phyloP scores from a whole-genome alignment of 768 basidiomycete genomes.

The Trametes gibbosa region DNA sequence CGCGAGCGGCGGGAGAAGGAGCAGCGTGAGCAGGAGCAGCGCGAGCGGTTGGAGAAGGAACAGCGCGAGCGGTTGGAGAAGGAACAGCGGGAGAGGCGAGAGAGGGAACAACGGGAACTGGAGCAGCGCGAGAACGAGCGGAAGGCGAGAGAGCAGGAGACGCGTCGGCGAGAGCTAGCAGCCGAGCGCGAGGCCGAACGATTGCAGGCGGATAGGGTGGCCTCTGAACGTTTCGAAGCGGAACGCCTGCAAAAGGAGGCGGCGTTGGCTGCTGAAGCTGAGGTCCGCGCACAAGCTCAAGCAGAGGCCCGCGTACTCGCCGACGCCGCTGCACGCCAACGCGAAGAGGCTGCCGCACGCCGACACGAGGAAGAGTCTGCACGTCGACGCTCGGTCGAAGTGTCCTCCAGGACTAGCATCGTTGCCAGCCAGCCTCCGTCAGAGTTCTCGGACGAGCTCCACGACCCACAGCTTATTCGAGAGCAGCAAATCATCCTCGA shows the following conservation, averaged over 20 bases:
- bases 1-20: constrained; percentile 26
- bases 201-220: constrained; percentile 19
- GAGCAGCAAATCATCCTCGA: constrained; percentile 11
- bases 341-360: neutral
- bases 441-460: neutral
- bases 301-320: constrained; percentile 4
- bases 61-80: constrained; percentile 32
- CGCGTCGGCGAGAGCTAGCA: constrained; percentile 23
- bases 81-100: constrained; percentile 32
- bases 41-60: constrained; percentile 25
- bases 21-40: constrained; percentile 23
- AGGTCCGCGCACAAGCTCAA: constrained; percentile 1
- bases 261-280: neutral
- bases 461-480: constrained; percentile 1
- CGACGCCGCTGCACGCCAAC: neutral
- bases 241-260: constrained; percentile 20
- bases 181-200: constrained; percentile 7
- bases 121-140: no score
- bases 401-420: neutral
- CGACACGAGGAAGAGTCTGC: neutral
- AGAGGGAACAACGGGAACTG: constrained; percentile 15
- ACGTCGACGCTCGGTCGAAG: neutral
- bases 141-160: no score
- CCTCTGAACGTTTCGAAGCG: constrained; percentile 32
- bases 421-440: neutral